Percentiles rank a stretch among this genome's conserved stretches.
Evolutionary conservation across 139 green algal species (phyloP).

Genomic region (Coccomyxa sp.): DNA sequence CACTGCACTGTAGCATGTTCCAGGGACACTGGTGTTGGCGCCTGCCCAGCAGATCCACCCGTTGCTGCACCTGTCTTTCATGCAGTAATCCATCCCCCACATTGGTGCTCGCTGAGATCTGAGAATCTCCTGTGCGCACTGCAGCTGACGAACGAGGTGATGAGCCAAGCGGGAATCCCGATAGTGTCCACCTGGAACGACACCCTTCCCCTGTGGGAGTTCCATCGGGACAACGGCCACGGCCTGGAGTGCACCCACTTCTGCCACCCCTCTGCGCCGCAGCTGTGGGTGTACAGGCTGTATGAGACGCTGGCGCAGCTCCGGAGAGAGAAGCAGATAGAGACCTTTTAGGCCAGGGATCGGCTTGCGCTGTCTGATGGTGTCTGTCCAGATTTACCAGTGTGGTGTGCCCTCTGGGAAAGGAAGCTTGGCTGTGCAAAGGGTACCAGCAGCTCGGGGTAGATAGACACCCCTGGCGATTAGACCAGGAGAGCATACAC

Average conservation of each 20-base stretch:
- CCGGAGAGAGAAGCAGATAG: too few species aligned
- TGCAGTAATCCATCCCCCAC: background rate
- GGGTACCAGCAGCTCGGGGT: too few species aligned
- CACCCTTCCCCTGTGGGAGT: constrained; percentile 13
- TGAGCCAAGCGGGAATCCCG: constrained; percentile 5
- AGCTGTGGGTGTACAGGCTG: constrained; percentile 19
- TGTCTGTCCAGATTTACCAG: too few species aligned
- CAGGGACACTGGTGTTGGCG: background rate
- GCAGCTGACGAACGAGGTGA: constrained; percentile 8
- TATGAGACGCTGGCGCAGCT: constrained; percentile 3
- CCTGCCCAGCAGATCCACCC: background rate
- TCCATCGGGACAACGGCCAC: constrained; percentile 23
- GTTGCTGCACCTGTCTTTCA: background rate
- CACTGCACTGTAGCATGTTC: background rate
- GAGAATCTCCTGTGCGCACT: background rate
- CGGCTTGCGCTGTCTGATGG: too few species aligned
- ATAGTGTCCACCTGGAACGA: constrained; percentile 19
- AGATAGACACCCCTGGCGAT: too few species aligned
- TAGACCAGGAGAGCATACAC: too few species aligned
- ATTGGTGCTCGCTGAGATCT: background rate
- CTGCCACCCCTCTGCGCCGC: constrained; percentile 20
- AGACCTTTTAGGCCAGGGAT: too few species aligned
- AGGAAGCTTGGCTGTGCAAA: too few species aligned
- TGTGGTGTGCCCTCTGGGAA: too few species aligned
- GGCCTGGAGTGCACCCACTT: constrained; percentile 29